Conservation (phyloP, 495 filamentous ascomycete genomes). For the Pseudevernia furfuracea region DNA sequence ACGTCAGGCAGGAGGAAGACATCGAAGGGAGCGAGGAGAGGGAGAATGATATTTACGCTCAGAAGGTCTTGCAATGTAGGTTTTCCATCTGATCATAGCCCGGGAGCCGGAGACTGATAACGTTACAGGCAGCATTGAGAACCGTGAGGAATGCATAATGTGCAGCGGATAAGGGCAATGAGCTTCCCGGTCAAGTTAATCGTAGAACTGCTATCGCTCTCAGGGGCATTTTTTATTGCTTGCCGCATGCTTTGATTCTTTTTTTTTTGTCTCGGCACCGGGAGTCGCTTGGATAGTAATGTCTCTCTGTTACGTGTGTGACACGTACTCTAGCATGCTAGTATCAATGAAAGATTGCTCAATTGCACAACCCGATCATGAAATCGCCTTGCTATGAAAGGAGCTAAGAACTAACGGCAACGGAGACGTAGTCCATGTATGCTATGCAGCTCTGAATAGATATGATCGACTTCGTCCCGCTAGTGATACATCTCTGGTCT, state of each 20-base stretch:
- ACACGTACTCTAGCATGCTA: background rate
- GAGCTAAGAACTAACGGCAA: too few relatives aligned
- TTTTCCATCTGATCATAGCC: background rate
- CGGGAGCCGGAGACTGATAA: background rate
- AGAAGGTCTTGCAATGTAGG: conserved; percentile 76
- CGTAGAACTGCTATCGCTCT: background rate
- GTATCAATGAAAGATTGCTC: background rate
- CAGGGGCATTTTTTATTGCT: background rate
- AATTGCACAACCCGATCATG: background rate
- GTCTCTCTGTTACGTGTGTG: background rate
- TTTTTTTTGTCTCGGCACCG: background rate
- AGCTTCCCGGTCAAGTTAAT: background rate
- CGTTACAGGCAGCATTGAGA: conserved; percentile 62
- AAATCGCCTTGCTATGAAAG: background rate
- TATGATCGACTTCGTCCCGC: too few relatives aligned
- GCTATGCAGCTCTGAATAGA: too few relatives aligned
- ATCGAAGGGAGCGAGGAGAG: conserved; percentile 57
- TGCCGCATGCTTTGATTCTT: background rate
- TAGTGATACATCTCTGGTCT: too few relatives aligned
- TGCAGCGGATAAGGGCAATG: conserved; percentile 44
- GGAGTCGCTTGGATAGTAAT: background rate
- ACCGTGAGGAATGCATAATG: conserved; percentile 83
- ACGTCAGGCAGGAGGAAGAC: conserved; percentile 58
- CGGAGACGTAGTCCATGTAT: too few relatives aligned
- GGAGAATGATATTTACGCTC: conserved; percentile 86